phyloP scores from a whole-genome alignment of 2,329 filamentous ascomycete genomes.

The Aspergillus felis region DNA sequence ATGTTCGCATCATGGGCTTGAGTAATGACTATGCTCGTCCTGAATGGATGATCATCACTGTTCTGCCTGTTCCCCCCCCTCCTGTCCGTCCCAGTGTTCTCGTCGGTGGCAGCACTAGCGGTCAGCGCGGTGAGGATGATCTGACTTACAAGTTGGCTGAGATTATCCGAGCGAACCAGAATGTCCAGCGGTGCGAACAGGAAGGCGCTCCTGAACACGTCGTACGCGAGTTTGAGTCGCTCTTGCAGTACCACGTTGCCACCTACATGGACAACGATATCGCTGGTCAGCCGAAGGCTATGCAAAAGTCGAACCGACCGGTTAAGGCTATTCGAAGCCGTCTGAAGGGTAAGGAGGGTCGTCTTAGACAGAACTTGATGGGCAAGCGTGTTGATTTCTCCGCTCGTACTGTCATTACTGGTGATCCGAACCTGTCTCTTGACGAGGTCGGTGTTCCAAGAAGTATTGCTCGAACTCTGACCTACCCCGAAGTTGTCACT shows the following conservation, averaged over 20 bases:
- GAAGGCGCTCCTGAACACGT: constrained; percentile 92
- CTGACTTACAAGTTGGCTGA: constrained; percentile 98
- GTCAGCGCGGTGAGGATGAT: constrained; percentile 95
- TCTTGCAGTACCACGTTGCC: constrained; percentile 96
- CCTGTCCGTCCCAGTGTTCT: constrained; percentile 96
- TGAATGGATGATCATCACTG: constrained; percentile 97
- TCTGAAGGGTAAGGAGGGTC: constrained; percentile 98
- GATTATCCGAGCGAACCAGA: constrained; percentile 95
- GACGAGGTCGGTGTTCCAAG: constrained; percentile 96
- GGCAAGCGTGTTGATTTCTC: constrained; percentile 99
- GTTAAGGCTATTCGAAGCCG: constrained; percentile 96
- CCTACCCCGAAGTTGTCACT: constrained; percentile 95
- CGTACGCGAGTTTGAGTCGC: constrained; percentile 79
- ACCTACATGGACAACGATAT: constrained; percentile 99
- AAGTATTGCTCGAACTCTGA: constrained; percentile 87
- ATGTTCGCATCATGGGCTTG: constrained; percentile 81
- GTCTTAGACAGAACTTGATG: constrained; percentile 98
- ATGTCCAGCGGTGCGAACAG: constrained; percentile 83
- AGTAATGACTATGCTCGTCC: constrained; percentile 93
- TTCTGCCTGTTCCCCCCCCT: constrained; percentile 90
- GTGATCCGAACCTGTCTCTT: constrained; percentile 91
- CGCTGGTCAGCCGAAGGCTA: constrained; percentile 85
- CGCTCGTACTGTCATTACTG: constrained; percentile 98
- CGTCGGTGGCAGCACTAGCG: constrained; percentile 88
- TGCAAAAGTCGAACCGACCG: constrained; percentile 95